Evolutionary conservation across 2,329 filamentous ascomycete genomes (phyloP), one percentile per base, ranked within the genome.

Genomic region (Aurifilum marmelostoma): DNA sequence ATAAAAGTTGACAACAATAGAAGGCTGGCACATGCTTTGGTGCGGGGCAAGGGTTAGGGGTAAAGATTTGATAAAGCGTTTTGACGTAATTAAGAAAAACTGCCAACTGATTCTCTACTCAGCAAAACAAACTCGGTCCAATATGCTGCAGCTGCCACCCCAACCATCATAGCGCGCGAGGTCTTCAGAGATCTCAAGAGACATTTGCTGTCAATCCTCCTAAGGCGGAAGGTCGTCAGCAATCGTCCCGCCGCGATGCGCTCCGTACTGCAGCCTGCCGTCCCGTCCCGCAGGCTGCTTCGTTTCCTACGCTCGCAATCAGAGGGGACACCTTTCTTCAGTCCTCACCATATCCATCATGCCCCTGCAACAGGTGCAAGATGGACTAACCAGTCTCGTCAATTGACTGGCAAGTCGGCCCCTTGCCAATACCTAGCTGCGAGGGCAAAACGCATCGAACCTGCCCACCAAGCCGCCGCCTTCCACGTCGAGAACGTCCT

Each of bases 301-400:
- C 89, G 89, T 73, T 95, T 92, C 78, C 84, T 96, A 72, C 89
- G 88, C 73, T 87, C 84, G 66, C 92, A 94, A 78, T 88, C 91
- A 72, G 86, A 91, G 74, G 83, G 83, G 67, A 76, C 86, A 60
- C 82, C 80, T 71, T 85, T 87, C 74, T 84, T 86, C 77, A 81
- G 76, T 67, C 76, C 80, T 66, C 83, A 80, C 74, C n/a, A 66
- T 60, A 27, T 24, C 71, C 50, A 12, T 9, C 24, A n/a, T n/a
- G n/a, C 52, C 24, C 50, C 27, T n/a, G 47, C 59, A 56, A 14
- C 62, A 27, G 32, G 50, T 34, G 21, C 60, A 50, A 52, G 43
- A 37, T 67, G 66, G 27, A 63, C 29, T 29, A 34, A 32, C 14
- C 61, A 62, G 54, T 65, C 62, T 52, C 52, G 65, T 27, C 58